Evolutionary conservation across 2,329 filamentous ascomycete genomes (phyloP).

Genomic region (Aspergillus fructus): DNA sequence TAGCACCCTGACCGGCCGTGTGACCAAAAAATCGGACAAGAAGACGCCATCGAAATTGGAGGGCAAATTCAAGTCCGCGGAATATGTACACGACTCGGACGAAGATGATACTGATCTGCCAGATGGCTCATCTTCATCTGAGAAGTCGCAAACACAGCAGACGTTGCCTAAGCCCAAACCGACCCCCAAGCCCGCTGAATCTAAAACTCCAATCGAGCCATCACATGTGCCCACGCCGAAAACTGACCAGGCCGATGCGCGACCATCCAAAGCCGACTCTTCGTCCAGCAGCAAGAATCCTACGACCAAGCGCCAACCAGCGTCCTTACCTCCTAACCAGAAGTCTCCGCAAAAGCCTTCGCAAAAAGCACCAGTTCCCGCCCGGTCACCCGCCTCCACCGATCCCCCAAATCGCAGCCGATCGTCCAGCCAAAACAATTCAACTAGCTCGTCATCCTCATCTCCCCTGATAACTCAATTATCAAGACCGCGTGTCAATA

Average conservation of each 20-base stretch:
- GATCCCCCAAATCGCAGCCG: slow-evolving; percentile 51
- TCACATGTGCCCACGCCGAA: slow-evolving; percentile 26
- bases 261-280: slow-evolving; percentile 25
- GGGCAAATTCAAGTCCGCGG: slow-evolving; percentile 53
- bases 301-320: slow-evolving; percentile 34
- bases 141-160: slow-evolving; percentile 19
- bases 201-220: slow-evolving; percentile 19
- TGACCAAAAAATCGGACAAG: slow-evolving; percentile 47
- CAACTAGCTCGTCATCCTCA: slow-evolving; percentile 48
- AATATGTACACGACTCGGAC: slow-evolving; percentile 54
- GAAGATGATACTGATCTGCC: slow-evolving; percentile 47
- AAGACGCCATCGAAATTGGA: slow-evolving; percentile 39
- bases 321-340: slow-evolving; percentile 42
- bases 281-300: slow-evolving; percentile 29
- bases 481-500: slow-evolving; percentile 27
- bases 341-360: slow-evolving; percentile 48
- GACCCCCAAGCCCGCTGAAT: slow-evolving; percentile 18
- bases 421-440: slow-evolving; percentile 42
- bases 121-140: slow-evolving; percentile 26
- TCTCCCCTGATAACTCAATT: slow-evolving; percentile 45
- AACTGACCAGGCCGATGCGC: slow-evolving; percentile 22
- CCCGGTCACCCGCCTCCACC: slow-evolving; percentile 60
- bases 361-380: slow-evolving; percentile 62
- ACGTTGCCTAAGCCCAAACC: slow-evolving; percentile 21
- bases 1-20: slow-evolving; percentile 43